phyloP scores from a whole-genome alignment of 257 asterid species.

The Paulownia fortunei region DNA sequence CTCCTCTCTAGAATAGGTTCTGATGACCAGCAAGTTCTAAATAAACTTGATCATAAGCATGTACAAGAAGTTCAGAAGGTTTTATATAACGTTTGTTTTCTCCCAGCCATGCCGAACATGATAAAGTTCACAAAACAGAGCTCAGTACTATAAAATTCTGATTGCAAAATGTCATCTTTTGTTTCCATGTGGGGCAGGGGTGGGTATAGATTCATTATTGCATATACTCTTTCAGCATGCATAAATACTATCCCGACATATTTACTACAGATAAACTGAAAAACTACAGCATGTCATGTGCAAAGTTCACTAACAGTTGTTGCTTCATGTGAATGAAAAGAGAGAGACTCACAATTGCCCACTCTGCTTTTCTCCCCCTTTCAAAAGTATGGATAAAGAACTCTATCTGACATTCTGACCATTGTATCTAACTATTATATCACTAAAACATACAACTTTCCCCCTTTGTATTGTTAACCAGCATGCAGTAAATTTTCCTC shows the following conservation, averaged over 20 bases:
- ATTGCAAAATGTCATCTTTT: not conserved
- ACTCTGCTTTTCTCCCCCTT: not conserved
- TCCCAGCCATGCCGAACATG: not conserved
- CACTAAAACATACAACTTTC: not conserved
- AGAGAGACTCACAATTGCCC: not conserved
- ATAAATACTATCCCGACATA: not conserved
- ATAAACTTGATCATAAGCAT: not conserved
- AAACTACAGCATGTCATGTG: slow-evolving; percentile 4
- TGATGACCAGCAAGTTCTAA: not conserved
- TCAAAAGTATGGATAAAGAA: not conserved
- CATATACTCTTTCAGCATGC: not conserved
- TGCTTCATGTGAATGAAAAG: not conserved
- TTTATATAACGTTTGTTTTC: not conserved
- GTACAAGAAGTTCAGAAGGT: not conserved
- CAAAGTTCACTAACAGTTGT: not conserved
- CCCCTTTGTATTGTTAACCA: not conserved
- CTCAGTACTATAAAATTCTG: not conserved
- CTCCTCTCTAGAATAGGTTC: not conserved
- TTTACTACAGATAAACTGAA: not conserved
- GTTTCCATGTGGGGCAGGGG: not conserved
- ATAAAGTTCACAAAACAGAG: not conserved
- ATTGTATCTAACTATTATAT: not conserved
- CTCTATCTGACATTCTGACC: not conserved
- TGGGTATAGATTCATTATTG: not conserved
- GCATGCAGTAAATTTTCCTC: not conserved